Evolutionary conservation across 1,139 yeast genomes (phyloP), one percentile per base, ranked within the genome.

Genomic region (Magnusiomyces tetraspermus): DNA sequence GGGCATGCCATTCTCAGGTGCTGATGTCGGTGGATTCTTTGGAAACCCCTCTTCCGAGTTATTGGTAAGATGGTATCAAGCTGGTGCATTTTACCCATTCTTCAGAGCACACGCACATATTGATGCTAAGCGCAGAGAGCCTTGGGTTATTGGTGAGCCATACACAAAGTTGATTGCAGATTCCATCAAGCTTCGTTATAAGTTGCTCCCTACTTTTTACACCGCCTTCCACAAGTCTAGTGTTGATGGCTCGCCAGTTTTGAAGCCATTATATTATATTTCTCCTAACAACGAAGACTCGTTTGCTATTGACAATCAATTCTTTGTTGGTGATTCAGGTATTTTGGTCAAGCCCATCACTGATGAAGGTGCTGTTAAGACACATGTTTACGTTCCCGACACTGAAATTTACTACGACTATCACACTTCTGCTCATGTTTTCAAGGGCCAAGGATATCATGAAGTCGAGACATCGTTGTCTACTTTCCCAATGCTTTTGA

Each of bases 61-160:
- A 57, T 69, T 69, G 53, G 75, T 67, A 51, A 60, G 60, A 10
- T 58, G 37, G 56, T 60, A 60, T 19, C 59, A 92, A 67, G 77
- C 95, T 1, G 98, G 96, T 55, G 80, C 86, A 26, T 92, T 95
- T 82, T 90, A 90, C 67, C 98, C 98, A 44, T 94, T 92, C 64
- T 90, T 92, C 73, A 76, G 98, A 63, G 97, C 85, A 0, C 99
- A 92, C 70, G 97, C 97, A 0, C 97, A 94, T 70, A 85, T 90
- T 54, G 97, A 92, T 67, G 76, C 97, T 0, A 76, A 85, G 63
- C 80, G 97, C 68, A 78, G 97, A 57, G 99, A 92, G 64, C 98
- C 98, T 1, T 92, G 90, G 83, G 69, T 90, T 48, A 76, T 85
- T 1, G 86, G 86, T 2, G 94, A 82, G 31, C 90, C 92, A 2